A percentile compares a stretch with the other conserved stretches of the same genome.
Conservation (phyloP, 768 basidiomycete genomes). For the Ramaria rubella region DNA sequence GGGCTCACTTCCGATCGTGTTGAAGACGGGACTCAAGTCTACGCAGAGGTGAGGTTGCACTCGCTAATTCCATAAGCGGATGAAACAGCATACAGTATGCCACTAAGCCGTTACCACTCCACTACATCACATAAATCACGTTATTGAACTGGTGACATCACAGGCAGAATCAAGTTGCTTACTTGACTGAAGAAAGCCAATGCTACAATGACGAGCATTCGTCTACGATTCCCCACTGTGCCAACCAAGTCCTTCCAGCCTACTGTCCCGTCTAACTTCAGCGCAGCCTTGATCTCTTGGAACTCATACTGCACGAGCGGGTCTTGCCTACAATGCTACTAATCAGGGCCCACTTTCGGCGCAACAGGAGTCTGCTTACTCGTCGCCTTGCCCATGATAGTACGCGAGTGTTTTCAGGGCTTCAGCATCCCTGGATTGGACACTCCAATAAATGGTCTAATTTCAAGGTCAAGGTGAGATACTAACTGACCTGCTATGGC, state of each 20-base stretch:
- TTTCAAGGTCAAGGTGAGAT: not conserved
- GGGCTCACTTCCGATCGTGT: slow-evolving; percentile 39
- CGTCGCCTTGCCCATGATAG: slow-evolving; percentile 50
- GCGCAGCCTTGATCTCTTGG: slow-evolving; percentile 57
- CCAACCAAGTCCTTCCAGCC: slow-evolving; percentile 42
- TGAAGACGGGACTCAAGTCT: slow-evolving; percentile 50
- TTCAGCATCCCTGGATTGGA: slow-evolving; percentile 32
- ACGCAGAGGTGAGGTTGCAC: not conserved
- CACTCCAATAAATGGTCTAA: not conserved
- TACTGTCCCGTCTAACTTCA: slow-evolving; percentile 37
- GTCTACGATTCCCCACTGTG: slow-evolving; percentile 45
- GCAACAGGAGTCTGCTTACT: slow-evolving; percentile 9
- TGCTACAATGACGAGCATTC: slow-evolving; percentile 51
- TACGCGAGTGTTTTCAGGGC: slow-evolving; percentile 46
- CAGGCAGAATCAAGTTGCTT: not conserved
- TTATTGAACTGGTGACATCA: not conserved
- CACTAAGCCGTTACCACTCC: slow-evolving; percentile 49
- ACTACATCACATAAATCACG: slow-evolving; percentile 1
- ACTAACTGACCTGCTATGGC: slow-evolving; percentile 1
- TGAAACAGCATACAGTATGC: slow-evolving; percentile 23
- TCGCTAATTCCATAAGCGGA: not conserved
- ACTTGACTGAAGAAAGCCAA: slow-evolving; percentile 52
- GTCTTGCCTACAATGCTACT: slow-evolving; percentile 31
- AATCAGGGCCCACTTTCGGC: not conserved
- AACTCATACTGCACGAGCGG: slow-evolving; percentile 56